phyloP scores from a whole-genome alignment of 495 filamentous ascomycete genomes.

The Chaetomidium leptoderma region DNA sequence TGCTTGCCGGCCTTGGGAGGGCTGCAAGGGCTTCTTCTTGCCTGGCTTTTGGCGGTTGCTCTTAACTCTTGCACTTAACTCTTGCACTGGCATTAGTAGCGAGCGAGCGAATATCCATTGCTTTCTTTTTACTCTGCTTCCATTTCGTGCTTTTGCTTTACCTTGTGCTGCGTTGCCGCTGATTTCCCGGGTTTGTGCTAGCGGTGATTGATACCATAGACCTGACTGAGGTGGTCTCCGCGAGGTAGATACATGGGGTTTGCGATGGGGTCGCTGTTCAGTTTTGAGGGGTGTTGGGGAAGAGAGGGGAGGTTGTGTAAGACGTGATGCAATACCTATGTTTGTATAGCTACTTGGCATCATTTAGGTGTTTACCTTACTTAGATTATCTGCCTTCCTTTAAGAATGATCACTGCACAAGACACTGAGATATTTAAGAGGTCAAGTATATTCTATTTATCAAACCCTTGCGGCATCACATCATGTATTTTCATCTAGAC shows the following conservation, averaged over 20 bases:
- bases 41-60: background rate
- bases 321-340: too few relatives aligned
- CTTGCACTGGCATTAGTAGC: background rate
- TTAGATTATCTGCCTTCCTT: too few relatives aligned
- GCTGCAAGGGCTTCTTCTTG: background rate
- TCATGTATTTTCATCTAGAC: slow-evolving; percentile 11
- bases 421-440: background rate
- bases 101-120: background rate
- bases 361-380: too few relatives aligned
- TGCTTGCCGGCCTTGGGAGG: background rate
- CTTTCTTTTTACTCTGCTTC: background rate
- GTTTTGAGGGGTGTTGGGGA: too few relatives aligned
- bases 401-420: too few relatives aligned
- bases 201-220: background rate
- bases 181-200: too few relatives aligned
- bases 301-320: too few relatives aligned
- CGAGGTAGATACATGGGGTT: too few relatives aligned
- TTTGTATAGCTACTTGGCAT: too few relatives aligned
- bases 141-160: background rate
- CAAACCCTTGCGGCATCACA: background rate
- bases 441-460: background rate
- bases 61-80: background rate
- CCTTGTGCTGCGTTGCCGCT: background rate
- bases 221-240: too few relatives aligned
- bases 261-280: too few relatives aligned